Base-by-base conservation (phyloP, 2,329 filamentous ascomycete species). In the Parastagonospora nodorum region DNA sequence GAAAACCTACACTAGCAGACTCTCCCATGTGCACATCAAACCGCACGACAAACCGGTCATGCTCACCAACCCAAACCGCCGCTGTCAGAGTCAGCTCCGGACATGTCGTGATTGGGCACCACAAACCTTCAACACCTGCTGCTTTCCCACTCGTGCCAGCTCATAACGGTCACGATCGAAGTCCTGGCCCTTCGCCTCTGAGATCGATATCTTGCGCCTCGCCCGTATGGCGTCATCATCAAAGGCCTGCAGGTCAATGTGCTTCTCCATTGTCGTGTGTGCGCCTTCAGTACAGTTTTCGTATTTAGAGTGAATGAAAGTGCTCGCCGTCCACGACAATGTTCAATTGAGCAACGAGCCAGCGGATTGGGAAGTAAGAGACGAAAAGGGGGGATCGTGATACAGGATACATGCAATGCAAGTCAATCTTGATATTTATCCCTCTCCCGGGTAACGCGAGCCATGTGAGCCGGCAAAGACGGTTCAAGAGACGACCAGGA, bases 1-100 rank as follows among this genome's bases (percentile, higher is more conserved):
- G 6, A 8, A 11, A 8, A 51, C 69, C 58, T 61, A 74, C 71
- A 73, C 65, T 31, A 74, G 54, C 31, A 72, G 54, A 36, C 67
- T 72, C 45, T 74, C 71, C 71, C 71, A 74, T 30, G 71, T 73
- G 27, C 68, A 69, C 68, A 74, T 72, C 41, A 74, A 55, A 19
- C 67, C 67, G 32, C 69, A 73, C 5, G 69, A 70, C 16, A 74
- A 60, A 27, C 71, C 71, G 5, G 69, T 69, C 65, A 73, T 73
- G 27, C 64, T 68, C 40, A 73, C 64, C 45, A 74, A 44, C 12
- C 70, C 69, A 33, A 74, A 74, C 38, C 68, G 69, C 33, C 71
- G 70, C 71, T 74, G 39, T 12, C 16, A 16, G 10, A 8, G n/a
- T 64, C 41, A 68, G 54, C 29, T 28, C 7, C 14, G 8, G 40